phyloP scores from a whole-genome alignment of 495 filamentous ascomycete species.

The Penicillium canariense region DNA sequence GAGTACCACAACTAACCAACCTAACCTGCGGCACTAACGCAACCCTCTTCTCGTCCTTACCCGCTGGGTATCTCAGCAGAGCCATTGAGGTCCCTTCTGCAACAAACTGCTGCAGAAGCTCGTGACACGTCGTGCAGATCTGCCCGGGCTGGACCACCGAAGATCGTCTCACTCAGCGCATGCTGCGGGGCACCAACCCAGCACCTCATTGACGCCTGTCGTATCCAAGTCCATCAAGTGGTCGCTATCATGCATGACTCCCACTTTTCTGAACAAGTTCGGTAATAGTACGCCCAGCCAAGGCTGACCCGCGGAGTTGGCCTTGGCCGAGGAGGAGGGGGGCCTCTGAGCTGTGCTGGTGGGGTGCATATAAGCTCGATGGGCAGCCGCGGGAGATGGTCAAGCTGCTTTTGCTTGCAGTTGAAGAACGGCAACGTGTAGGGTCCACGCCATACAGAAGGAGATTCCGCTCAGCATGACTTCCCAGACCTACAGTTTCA shows the following conservation, averaged over 20 bases:
- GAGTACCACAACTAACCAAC: no score
- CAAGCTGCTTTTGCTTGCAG: not conserved
- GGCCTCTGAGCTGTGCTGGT: not conserved
- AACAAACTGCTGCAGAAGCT: not conserved
- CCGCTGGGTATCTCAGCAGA: no score
- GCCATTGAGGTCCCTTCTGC: no score
- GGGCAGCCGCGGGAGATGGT: not conserved
- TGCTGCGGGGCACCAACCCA: not conserved
- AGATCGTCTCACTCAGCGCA: not conserved
- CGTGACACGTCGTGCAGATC: not conserved
- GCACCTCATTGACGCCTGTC: not conserved
- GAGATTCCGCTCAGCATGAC: slow-evolving; percentile 9
- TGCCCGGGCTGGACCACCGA: not conserved
- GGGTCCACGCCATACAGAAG: no score
- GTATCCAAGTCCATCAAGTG: no score
- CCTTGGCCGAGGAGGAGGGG: not conserved
- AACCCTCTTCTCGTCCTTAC: no score
- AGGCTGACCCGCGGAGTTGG: not conserved
- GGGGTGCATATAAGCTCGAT: slow-evolving; percentile 2
- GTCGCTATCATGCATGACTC: no score
- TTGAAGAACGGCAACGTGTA: no score
- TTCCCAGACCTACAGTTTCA: slow-evolving; percentile 45
- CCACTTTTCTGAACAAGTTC: no score
- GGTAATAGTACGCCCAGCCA: no score
- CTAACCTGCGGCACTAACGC: no score